phyloP scores from a whole-genome alignment of 2,329 filamentous ascomycete genomes.

The Aspergillus piperis region DNA sequence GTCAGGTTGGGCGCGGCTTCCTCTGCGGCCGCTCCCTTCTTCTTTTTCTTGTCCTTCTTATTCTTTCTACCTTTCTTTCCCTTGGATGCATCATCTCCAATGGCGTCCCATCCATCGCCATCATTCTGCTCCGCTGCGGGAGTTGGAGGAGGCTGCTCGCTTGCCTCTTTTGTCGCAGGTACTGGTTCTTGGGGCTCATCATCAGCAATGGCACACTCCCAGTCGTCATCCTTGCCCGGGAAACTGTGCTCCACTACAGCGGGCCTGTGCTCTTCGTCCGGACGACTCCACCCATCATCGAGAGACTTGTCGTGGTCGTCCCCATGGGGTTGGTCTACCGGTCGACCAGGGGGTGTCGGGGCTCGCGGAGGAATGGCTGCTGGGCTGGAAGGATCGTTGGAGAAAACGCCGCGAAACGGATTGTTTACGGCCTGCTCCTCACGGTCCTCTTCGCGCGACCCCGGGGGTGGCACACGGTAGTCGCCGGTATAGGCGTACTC shows the following conservation, averaged over 20 bases:
- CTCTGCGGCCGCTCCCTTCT: slow-evolving; percentile 26
- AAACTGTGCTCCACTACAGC: neutral
- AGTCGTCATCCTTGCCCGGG: slow-evolving; percentile 1
- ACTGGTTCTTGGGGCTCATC: slow-evolving; percentile 10
- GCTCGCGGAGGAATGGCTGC: slow-evolving; percentile 3
- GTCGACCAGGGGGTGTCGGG: neutral
- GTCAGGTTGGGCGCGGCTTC: slow-evolving; percentile 34
- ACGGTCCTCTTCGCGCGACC: slow-evolving; percentile 23
- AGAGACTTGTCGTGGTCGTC: neutral
- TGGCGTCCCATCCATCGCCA: slow-evolving; percentile 1
- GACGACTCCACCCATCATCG: neutral
- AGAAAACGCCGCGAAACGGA: slow-evolving; percentile 18
- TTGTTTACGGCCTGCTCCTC: slow-evolving; percentile 19
- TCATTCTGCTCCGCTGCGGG: slow-evolving; percentile 7
- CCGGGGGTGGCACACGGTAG: slow-evolving; percentile 42
- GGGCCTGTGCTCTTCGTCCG: neutral
- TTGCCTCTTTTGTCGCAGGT: neutral
- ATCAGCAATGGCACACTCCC: slow-evolving; percentile 10
- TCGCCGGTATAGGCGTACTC: slow-evolving; percentile 54
- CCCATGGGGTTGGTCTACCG: neutral
- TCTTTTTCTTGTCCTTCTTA: slow-evolving; percentile 33
- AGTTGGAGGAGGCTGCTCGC: slow-evolving; percentile 7
- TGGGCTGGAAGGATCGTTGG: slow-evolving; percentile 14
- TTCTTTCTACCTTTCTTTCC: slow-evolving; percentile 32
- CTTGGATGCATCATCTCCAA: slow-evolving; percentile 11